These are phyloP conservation scores for Pyrenophora teres DNA, from an alignment of 2,329 filamentous ascomycete species.

Conservation along the genomic window DNA sequence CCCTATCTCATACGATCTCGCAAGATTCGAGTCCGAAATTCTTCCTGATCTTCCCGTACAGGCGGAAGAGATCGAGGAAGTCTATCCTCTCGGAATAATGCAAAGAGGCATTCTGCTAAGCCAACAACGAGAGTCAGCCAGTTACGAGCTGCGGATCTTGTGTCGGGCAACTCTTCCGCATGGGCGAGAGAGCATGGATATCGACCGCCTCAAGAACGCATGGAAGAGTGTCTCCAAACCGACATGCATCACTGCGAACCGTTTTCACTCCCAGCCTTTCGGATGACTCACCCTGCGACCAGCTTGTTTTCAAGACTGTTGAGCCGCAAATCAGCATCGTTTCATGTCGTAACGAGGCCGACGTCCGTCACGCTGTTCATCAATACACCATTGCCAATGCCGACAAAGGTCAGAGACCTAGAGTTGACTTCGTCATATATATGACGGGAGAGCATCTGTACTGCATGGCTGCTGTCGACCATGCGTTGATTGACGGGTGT, in stretches of 20 bases:
- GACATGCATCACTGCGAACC: slow-evolving; percentile 22
- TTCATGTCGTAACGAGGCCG: slow-evolving; percentile 1
- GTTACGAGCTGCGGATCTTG: neutral
- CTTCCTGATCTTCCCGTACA: neutral
- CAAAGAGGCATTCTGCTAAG: neutral
- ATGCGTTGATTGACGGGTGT: slow-evolving; percentile 25
- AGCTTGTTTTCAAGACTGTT: slow-evolving; percentile 21
- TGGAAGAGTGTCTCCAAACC: slow-evolving; percentile 19
- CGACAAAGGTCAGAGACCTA: slow-evolving; percentile 12
- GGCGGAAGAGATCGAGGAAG: neutral
- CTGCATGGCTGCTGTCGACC: slow-evolving; percentile 33
- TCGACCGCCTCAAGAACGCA: slow-evolving; percentile 10
- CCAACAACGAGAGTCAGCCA: neutral
- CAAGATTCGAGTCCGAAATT: neutral
- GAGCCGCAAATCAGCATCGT: slow-evolving; percentile 3
- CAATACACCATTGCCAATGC: slow-evolving; percentile 11
- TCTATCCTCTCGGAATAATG: neutral
- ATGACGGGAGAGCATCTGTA: slow-evolving; percentile 19
- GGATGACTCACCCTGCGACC: slow-evolving; percentile 20
- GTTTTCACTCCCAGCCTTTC: slow-evolving; percentile 19
- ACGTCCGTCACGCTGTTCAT: neutral
- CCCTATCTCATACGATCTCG: neutral
- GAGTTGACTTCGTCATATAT: slow-evolving; percentile 11
- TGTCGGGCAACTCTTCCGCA: neutral
- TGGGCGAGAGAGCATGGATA: neutral